Conservation (phyloP, 2,329 filamentous ascomycete species). For the Daldinia sp. region DNA sequence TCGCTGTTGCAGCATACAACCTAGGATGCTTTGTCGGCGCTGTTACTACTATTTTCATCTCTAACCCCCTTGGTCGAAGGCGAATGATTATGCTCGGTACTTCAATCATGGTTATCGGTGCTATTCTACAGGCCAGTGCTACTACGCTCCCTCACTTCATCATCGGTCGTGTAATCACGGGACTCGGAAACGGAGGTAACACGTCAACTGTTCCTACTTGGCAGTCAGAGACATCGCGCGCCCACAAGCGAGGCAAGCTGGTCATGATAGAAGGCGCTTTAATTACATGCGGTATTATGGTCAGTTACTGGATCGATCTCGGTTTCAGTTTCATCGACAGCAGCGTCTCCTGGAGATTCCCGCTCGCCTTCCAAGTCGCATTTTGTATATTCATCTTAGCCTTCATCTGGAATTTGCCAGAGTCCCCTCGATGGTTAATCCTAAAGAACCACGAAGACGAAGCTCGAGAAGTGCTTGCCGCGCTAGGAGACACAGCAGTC, state of each 20-base stretch:
- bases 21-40: conserved; percentile 69
- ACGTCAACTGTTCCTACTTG: conserved; percentile 67
- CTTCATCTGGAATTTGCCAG: conserved; percentile 65
- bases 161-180: conserved; percentile 63
- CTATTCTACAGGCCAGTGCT: conserved; percentile 57
- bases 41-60: conserved; percentile 60
- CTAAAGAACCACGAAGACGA: conserved; percentile 59
- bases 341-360: conserved; percentile 70
- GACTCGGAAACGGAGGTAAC: conserved; percentile 58
- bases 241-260: conserved; percentile 69
- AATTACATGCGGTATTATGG: conserved; percentile 68
- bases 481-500: conserved; percentile 54
- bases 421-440: conserved; percentile 63
- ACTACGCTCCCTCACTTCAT: conserved; percentile 66
- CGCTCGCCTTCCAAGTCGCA: conserved; percentile 67
- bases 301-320: conserved; percentile 72
- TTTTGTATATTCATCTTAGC: conserved; percentile 70
- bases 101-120: conserved; percentile 69
- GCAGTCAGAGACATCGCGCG: conserved; percentile 70
- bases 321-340: conserved; percentile 66
- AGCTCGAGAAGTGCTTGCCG: conserved; percentile 58
- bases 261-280: conserved; percentile 72
- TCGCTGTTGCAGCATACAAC: conserved; percentile 68
- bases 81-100: conserved; percentile 69
- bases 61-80: conserved; percentile 68